Conservation (phyloP, 345 rosid genomes). For the Odontarrhena argentea region DNA sequence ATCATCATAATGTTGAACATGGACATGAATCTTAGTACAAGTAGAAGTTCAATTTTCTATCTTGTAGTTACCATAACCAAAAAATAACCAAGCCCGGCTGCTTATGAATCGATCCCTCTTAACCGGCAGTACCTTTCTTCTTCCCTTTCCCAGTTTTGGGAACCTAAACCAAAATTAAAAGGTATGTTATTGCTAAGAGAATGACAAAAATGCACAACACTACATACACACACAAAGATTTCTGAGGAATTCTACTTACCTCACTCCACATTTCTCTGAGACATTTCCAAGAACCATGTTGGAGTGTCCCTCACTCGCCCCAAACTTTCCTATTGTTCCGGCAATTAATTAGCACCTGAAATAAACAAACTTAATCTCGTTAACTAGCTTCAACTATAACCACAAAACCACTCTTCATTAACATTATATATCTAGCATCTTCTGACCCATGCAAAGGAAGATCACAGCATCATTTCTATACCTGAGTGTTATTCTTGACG, state of each 20-base stretch:
- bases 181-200: too few species aligned
- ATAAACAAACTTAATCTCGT: background rate
- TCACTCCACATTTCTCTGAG: constrained; percentile 98
- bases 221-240: background rate
- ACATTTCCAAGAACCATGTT: constrained; percentile 98
- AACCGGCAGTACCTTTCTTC: constrained; percentile 88
- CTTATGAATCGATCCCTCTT: constrained; percentile 96
- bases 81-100: constrained; percentile 16
- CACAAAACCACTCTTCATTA: background rate
- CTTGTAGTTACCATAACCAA: too few species aligned
- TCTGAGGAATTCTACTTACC: constrained; percentile 42
- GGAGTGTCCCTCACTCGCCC: constrained; percentile 97
- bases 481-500: constrained; percentile 93
- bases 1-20: too few species aligned
- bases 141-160: constrained; percentile 98
- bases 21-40: too few species aligned
- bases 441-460: background rate
- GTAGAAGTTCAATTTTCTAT: too few species aligned
- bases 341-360: constrained; percentile 79
- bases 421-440: background rate
- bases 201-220: too few species aligned
- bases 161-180: constrained; percentile 45
- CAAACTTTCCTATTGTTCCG: constrained; percentile 65
- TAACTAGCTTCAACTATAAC: background rate
- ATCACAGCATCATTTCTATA: constrained; percentile 25